Evolutionary conservation across 345 rosid species (phyloP), one percentile per base, ranked within the genome.

Genomic region (Capsella bursapastoris): DNA sequence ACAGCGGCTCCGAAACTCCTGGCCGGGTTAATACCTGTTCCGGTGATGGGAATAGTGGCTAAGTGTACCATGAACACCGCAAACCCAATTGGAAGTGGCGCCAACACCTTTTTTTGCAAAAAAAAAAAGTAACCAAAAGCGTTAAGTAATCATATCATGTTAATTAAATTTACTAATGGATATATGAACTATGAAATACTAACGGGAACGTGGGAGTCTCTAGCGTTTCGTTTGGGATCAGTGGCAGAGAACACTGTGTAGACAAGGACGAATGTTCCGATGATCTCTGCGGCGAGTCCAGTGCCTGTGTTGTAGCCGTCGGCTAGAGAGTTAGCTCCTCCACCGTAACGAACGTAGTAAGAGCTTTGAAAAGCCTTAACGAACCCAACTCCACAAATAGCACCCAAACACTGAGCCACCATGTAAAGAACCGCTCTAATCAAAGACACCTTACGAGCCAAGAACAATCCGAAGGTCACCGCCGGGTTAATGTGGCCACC

Each of bases 1-100:
- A 93, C 97, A 7, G 98, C 98, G 7, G 98, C 97, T 57, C 98
- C 98, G 4, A 93, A 87, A 68, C 98, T 93, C 79, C 98, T 90
- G 1, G 98, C 98, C 10, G 98, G 98, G 86, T 93, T 93, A 79
- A 93, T 93, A 2, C 98, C 97, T 0, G 98, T 93, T 14, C 98
- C 98, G 44, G 96, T 90, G 79, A 92, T 78, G 2, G 96, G 98
- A 56, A 92, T 92, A n/a, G 98, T 92, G 12, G 96, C 96, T 53
- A 90, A 77, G 62, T 92, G 98, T 44, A 92, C 98, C 96, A 90
- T 92, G 72, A 92, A 92, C 80, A 92, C 98, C 12, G 98, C 96
- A 76, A 92, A 92, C 47, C 98, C 98, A 66, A 92, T 92, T 0
- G 98, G 98, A 14, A 93, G 98, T 38, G 98, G 98, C 28, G 98